A percentile compares a stretch with the other conserved stretches of the same genome.
Evolutionary conservation across 352 stramenopile species (phyloP).

Genomic region (Globisporangium cederbergense): DNA sequence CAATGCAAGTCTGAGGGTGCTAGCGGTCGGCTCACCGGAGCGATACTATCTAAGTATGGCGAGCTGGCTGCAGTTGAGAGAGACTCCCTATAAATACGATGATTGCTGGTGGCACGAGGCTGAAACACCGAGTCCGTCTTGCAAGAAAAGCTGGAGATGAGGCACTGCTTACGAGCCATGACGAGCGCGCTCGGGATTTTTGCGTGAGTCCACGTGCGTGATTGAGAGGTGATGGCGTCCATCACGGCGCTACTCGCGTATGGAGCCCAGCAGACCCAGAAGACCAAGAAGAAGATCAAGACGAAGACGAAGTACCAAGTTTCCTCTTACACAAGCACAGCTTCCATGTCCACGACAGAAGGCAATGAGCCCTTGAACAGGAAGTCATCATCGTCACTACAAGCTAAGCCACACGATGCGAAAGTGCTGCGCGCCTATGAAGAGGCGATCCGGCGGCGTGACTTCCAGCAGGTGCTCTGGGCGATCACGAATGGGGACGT

Average conservation of each 20-base stretch:
- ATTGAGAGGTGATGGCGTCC: conserved; percentile 3
- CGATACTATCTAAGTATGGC: not conserved
- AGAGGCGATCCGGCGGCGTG: conserved; percentile 45
- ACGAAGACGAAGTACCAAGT: conserved; percentile 7
- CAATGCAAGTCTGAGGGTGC: not conserved
- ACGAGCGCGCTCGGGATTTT: not conserved
- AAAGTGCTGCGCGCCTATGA: conserved; percentile 30
- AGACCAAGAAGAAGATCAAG: conserved; percentile 1
- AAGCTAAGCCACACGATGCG: conserved; percentile 4
- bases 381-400: not conserved
- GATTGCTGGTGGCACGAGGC: no score
- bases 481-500: conserved; percentile 63
- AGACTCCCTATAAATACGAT: not conserved
- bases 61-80: not conserved
- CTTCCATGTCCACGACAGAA: not conserved
- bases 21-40: not conserved
- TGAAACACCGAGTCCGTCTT: not conserved
- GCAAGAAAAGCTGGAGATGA: no score
- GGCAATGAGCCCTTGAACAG: not conserved
- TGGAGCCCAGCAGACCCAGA: not conserved
- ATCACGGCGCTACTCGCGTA: conserved; percentile 12
- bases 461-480: conserved; percentile 66
- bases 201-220: not conserved
- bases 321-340: not conserved
- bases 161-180: not conserved